A percentile compares a stretch with the other conserved stretches of the same genome.
Evolutionary conservation across 169 alveolate species (phyloP).

Genomic region (Cryptosporidium baileyi): DNA sequence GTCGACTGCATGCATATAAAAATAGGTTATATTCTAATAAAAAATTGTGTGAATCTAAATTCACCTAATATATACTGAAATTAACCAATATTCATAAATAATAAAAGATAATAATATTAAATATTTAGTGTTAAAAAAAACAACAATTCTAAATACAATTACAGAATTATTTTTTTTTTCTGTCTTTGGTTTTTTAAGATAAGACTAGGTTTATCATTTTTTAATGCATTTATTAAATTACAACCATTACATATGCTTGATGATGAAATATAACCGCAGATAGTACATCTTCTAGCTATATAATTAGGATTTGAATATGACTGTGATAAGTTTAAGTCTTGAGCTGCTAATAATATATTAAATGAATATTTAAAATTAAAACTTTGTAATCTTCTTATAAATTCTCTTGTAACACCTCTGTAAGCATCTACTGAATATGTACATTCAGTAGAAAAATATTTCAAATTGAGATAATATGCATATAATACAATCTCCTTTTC

Average conservation of each 20-base stretch:
- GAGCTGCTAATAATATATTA: slow-evolving; percentile 31
- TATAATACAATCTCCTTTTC: slow-evolving; percentile 97
- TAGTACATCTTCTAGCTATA: slow-evolving; percentile 32
- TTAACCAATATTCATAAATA: neutral
- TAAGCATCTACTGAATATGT: slow-evolving; percentile 95
- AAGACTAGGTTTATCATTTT: neutral
- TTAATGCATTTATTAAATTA: slow-evolving; percentile 11
- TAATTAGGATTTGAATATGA: neutral
- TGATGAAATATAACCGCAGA: slow-evolving; percentile 56
- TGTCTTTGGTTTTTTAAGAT: slow-evolving; percentile 32
- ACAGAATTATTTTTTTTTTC: slow-evolving; percentile 22
- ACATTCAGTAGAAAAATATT: slow-evolving; percentile 97
- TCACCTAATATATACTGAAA: neutral
- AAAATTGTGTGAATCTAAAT: neutral
- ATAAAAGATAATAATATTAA: neutral
- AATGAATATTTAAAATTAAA: slow-evolving; percentile 31
- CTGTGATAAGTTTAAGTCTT: slow-evolving; percentile 23
- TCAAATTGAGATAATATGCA: slow-evolving; percentile 92
- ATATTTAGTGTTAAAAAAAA: neutral
- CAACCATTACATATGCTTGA: slow-evolving; percentile 54
- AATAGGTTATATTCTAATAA: slow-evolving; percentile 24
- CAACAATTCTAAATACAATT: neutral
- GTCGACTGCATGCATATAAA: neutral
- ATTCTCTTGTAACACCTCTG: slow-evolving; percentile 94
- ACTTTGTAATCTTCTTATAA: slow-evolving; percentile 89